Conservation (phyloP, 1,139 yeast species). For the Saccharomyces hybrid region DNA sequence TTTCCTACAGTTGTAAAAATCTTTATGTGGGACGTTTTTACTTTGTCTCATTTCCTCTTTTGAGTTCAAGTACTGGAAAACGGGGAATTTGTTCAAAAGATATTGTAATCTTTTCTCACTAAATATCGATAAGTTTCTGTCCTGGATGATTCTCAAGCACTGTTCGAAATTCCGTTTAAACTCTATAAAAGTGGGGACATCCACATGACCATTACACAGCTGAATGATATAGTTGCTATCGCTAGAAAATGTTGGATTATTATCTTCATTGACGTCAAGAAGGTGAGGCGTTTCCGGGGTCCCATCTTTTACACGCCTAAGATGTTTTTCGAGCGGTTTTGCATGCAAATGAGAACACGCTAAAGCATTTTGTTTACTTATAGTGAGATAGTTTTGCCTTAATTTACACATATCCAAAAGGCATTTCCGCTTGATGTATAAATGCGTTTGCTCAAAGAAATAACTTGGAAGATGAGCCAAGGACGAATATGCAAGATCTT, state of each 20-base stretch:
- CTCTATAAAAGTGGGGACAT: constrained; percentile 1
- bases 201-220: not conserved
- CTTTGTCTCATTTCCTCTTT: constrained; percentile 3
- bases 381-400: not conserved
- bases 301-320: too few relatives aligned
- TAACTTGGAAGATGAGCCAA: not conserved
- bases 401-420: not conserved
- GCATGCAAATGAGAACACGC: not conserved
- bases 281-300: not conserved
- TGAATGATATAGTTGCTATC: not conserved
- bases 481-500: not conserved
- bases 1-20: constrained; percentile 7
- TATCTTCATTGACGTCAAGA: not conserved
- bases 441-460: not conserved
- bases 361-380: not conserved
- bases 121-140: not conserved
- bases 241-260: not conserved
- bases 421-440: not conserved
- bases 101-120: constrained; percentile 5
- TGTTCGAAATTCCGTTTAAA: constrained; percentile 2
- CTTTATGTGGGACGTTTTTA: constrained; percentile 6
- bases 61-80: constrained; percentile 3
- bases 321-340: too few relatives aligned
- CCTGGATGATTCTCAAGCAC: not conserved
- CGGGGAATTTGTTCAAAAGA: constrained; percentile 1